Conservation (phyloP, 768 basidiomycete genomes). For the Gelatoporia subvermispora region DNA sequence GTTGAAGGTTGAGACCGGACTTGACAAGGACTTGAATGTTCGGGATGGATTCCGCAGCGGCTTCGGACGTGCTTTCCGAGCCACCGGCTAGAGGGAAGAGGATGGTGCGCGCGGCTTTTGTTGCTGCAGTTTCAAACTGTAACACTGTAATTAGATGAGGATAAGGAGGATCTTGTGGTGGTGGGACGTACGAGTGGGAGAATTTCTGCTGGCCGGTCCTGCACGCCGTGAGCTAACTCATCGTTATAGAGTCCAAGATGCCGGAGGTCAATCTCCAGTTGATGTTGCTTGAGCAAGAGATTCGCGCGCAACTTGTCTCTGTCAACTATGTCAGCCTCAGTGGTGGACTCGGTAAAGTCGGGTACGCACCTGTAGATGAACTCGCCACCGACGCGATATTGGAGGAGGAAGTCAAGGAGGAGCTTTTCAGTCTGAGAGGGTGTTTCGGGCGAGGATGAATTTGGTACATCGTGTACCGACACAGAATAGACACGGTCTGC, state of each 20-base stretch:
- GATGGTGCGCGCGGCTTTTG: conserved; percentile 77
- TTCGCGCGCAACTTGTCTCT: conserved; percentile 89
- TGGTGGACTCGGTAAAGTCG: not conserved
- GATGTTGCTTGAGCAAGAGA: conserved; percentile 78
- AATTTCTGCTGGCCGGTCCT: conserved; percentile 85
- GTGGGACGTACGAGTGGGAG: conserved; percentile 67
- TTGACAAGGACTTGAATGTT: conserved; percentile 84
- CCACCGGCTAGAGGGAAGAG: conserved; percentile 72
- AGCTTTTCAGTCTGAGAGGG: conserved; percentile 79
- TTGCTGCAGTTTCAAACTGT: conserved; percentile 90
- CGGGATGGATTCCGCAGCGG: conserved; percentile 46
- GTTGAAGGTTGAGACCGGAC: conserved; percentile 89
- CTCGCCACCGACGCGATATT: conserved; percentile 84
- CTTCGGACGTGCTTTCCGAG: conserved; percentile 40
- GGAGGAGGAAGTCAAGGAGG: conserved; percentile 80
- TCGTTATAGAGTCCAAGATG: conserved; percentile 74
- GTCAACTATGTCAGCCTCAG: not conserved
- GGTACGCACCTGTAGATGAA: conserved; percentile 80
- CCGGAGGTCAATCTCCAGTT: conserved; percentile 52
- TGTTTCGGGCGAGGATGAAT: conserved; percentile 56
- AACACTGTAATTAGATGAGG: not conserved
- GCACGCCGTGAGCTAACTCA: conserved; percentile 86
- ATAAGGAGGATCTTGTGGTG: not conserved
- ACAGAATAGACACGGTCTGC: conserved; percentile 77
- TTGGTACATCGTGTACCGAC: conserved; percentile 62